Percentiles rank a stretch among this genome's conserved stretches.
These are phyloP conservation scores for Skeletonema menzelii DNA, from an alignment of 108 stramenopile genomes.

Conservation along the genomic window DNA sequence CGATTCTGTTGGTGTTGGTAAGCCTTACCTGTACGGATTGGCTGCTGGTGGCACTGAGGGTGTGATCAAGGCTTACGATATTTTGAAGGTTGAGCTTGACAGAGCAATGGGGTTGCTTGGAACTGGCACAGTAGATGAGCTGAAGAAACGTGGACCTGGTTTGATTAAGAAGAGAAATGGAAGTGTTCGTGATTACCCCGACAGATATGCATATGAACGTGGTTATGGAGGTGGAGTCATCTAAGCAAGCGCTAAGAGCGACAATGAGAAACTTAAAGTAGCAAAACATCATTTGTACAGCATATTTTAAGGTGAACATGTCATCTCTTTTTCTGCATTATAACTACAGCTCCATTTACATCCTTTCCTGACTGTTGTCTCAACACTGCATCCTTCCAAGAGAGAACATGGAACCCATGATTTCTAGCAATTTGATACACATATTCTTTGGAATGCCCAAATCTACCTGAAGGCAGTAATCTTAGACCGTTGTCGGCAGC, in stretches of 20 bases:
- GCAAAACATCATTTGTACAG: neutral
- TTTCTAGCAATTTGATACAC: constrained; percentile 11
- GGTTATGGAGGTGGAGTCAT: constrained; percentile 93
- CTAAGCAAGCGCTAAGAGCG: constrained; percentile 30
- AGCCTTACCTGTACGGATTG: constrained; percentile 96
- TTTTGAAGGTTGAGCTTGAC: constrained; percentile 84
- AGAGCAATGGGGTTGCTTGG: constrained; percentile 92
- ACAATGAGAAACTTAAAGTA: neutral
- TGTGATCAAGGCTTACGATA: constrained; percentile 88
- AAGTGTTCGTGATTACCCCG: constrained; percentile 86
- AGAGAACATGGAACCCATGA: constrained; percentile 19
- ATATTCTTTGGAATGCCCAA: constrained; percentile 27
- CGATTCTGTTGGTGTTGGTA: constrained; percentile 94
- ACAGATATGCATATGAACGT: constrained; percentile 84
- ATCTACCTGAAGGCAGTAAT: constrained; percentile 19
- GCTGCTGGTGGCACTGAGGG: constrained; percentile 89
- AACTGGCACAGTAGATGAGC: constrained; percentile 81
- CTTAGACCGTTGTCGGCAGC: constrained; percentile 10
- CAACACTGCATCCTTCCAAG: constrained; percentile 22
- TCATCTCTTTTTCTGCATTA: constrained; percentile 14
- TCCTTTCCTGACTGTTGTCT: constrained; percentile 21
- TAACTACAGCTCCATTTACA: constrained; percentile 16
- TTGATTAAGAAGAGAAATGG: constrained; percentile 78
- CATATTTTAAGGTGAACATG: neutral
- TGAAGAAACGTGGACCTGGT: constrained; percentile 90